Percentiles rank a stretch among this genome's conserved stretches.
These are phyloP conservation scores for Erodium moschatum DNA, from an alignment of 441 rosid genomes.

Conservation along the genomic window DNA sequence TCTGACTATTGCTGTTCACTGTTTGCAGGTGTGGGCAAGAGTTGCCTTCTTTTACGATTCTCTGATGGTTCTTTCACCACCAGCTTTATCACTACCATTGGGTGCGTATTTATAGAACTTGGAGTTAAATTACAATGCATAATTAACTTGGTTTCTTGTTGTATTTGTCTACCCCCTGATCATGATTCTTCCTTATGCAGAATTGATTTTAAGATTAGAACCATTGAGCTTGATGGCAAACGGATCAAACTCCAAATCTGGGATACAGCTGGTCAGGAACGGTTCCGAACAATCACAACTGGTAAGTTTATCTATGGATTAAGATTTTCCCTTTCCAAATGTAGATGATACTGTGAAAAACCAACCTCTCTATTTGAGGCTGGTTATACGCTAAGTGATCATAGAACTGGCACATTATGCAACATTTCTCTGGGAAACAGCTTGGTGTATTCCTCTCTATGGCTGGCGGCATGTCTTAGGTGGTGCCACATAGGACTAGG, in stretches of 20 bases:
- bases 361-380: too few species aligned
- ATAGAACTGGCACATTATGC: too few species aligned
- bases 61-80: conserved; percentile 98
- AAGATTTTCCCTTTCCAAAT: neutral
- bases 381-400: too few species aligned
- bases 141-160: neutral
- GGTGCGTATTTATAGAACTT: conserved; percentile 35
- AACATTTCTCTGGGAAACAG: conserved; percentile 4
- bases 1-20: conserved; percentile 17
- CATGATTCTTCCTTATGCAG: conserved; percentile 19
- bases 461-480: neutral
- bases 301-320: conserved; percentile 36
- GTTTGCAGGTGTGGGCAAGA: conserved; percentile 83
- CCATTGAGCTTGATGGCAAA: conserved; percentile 93
- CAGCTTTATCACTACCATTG: conserved; percentile 90
- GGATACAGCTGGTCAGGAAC: conserved; percentile 99
- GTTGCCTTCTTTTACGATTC: conserved; percentile 98
- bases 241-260: conserved; percentile 93
- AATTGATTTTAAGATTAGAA: conserved; percentile 94
- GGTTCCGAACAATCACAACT: conserved; percentile 96
- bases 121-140: neutral
- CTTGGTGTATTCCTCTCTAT: neutral
- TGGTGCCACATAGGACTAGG: neutral
- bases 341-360: too few species aligned
- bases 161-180: neutral